Base-by-base conservation (phyloP, 208 protist species). In the Trypanosoma melophagium region DNA sequence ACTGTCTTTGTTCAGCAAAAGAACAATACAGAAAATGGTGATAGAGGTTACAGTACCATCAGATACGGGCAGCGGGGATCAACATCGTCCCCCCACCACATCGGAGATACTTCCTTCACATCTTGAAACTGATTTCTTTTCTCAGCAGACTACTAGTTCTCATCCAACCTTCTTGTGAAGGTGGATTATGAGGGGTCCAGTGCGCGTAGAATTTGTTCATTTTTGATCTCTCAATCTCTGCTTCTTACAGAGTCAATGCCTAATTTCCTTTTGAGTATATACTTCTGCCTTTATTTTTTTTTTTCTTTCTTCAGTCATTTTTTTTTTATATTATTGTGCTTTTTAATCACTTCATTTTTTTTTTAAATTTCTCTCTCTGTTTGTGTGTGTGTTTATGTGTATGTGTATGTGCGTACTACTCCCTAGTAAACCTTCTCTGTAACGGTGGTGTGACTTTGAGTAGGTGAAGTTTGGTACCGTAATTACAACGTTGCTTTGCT, bases 1-100 rank as follows among this genome's bases (percentile, higher is more conserved):
- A 0, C 60, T 86, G 14, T 74, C 73, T 10, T 41, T 51, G 44
- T 86, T 81, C 42, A 74, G 57, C 51, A 52, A 50, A 35, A 24
- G 56, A 42, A 59, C 2, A 12, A 77, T 72, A 47, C 50, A 66
- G 24, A 58, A 35, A 38, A 50, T 55, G 47, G 51, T 72, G 25
- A 25, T 56, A 44, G 59, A 58, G 31, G 54, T 62, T 13, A 60
- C 63, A 8, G 17, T 58, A 45, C 1, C 45, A 35, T 49, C 61
- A 13, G 10, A 12, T 44, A 22, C 13, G 13, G 25, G 14, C 16
- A 16, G 22, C 10, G 7, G 19, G 10, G 17, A 21, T n/a, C n/a
- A 17, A 24, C 7, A 35, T 42, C 7, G 14, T 16, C 9, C 12
- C 28, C 55, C 55, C 7, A 28, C 55, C 12, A 9, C n/a, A 35